Percentiles rank a stretch among this genome's conserved stretches.
Evolutionary conservation across 768 basidiomycete genomes (phyloP).

Genomic region (Dentipellis fragilis): DNA sequence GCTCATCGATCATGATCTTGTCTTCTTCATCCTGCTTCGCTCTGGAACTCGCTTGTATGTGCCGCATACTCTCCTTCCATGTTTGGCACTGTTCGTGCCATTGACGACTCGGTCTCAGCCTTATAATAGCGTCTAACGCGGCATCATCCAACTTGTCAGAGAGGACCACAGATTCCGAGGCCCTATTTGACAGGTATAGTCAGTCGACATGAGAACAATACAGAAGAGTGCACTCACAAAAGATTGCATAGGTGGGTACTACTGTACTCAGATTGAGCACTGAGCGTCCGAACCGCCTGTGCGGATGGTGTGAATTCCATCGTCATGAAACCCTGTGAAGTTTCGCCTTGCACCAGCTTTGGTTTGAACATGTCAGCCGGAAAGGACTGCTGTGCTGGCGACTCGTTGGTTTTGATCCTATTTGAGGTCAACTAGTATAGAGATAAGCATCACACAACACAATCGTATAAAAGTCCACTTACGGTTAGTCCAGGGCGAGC

Average conservation of each 20-base stretch:
- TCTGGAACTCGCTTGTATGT: background rate
- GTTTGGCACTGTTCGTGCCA: background rate
- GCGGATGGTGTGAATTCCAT: background rate
- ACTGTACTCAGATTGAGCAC: too few relatives aligned
- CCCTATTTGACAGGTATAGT: background rate
- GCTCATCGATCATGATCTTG: background rate
- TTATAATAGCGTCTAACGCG: background rate
- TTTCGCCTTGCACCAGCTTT: conserved; percentile 10
- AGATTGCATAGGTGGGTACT: background rate
- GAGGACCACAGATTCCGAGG: background rate
- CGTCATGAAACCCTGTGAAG: conserved; percentile 12
- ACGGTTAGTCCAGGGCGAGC: conserved; percentile 38
- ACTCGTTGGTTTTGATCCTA: background rate
- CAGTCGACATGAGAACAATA: too few relatives aligned
- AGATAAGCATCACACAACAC: background rate
- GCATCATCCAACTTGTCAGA: background rate
- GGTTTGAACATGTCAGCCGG: background rate
- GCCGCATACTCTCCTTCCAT: background rate
- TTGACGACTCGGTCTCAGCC: background rate
- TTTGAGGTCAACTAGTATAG: too few relatives aligned
- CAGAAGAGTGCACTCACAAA: background rate
- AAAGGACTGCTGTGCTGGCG: too few relatives aligned
- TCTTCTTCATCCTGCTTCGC: background rate
- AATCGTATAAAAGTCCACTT: background rate
- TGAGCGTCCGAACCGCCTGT: too few relatives aligned